phyloP scores from a whole-genome alignment of 805 yeast genomes.

The Metschnikowia gruessii region DNA sequence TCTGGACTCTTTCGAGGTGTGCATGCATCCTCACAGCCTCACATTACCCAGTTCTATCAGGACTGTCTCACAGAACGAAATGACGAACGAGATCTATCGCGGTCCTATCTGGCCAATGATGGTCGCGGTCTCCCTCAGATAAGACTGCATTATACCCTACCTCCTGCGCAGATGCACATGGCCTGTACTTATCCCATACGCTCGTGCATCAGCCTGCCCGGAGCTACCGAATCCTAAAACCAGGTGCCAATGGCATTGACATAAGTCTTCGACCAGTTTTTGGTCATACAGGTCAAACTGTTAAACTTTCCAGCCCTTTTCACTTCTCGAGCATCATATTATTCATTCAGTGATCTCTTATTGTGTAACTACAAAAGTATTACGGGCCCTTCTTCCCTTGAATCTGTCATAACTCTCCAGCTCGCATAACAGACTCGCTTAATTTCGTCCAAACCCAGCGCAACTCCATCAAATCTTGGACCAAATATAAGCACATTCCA shows the following conservation, averaged over 20 bases:
- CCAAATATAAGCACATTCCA: background rate
- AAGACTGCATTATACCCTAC: conserved; percentile 2
- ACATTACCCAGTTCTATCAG: background rate
- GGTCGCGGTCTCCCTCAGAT: background rate
- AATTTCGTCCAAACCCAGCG: background rate
- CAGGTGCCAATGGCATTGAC: background rate
- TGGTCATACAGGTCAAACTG: background rate
- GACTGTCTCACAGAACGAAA: background rate
- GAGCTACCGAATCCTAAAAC: background rate
- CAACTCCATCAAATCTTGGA: background rate
- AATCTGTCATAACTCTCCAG: background rate
- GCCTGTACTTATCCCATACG: conserved; percentile 1
- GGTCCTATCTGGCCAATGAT: conserved; percentile 9
- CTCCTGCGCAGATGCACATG: background rate
- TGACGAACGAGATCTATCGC: background rate
- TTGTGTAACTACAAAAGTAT: background rate
- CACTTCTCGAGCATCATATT: background rate
- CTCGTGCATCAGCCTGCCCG: conserved; percentile 1
- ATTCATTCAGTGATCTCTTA: background rate
- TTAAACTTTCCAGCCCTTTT: background rate
- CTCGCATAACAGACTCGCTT: background rate
- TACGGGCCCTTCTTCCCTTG: background rate
- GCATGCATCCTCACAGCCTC: background rate
- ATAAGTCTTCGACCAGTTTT: background rate
- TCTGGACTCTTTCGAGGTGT: background rate